Base-by-base conservation (phyloP, 768 basidiomycete genomes). In the Porphyrellus cyaneotinctus region DNA sequence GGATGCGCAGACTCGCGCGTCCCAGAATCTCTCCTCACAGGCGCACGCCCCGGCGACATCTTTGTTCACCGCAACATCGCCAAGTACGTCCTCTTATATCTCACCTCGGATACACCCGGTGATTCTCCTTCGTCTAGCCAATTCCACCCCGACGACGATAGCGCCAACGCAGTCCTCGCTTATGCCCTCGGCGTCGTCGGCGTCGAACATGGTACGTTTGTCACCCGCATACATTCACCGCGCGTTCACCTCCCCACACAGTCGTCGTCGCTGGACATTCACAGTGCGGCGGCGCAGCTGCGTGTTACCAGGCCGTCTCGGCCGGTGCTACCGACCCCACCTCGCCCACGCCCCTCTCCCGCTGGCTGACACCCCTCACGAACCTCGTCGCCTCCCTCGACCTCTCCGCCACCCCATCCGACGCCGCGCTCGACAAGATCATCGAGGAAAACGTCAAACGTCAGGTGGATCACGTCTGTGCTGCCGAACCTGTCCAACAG, bases 21-120 rank as follows among this genome's bases (percentile, higher is more conserved):
- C 1, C 91, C 92, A 26, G 92, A 93, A 67, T 81, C 82, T 20
- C 82, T 90, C 58, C 68, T 91, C 58, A 85, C 87, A 4, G 83
- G 76, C 20, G 76, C 84, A 31, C 79, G 78, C 54, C 93, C 93
- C 0, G 93, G 93, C 47, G 89, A 91, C 41, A 82, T 95, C 51
- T 95, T 95, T 60, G 87, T 88, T 31, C 85, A 92, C 71, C 76
- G 93, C 43, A 95, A 95, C 69, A 84, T 95, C 54, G 93, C 92
- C 24, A 95, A 95, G 86, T 90, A 58, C 52, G 83, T 43, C 18
- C 15, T 6, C 20, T 2, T 23, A 4, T 8, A 22, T 7, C 20
- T n/a, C n/a, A n/a, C n/a, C n/a, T n/a, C n/a, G n/a, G n/a, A n/a
- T n/a, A n/a, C n/a, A n/a, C n/a, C n/a, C n/a, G n/a, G n/a, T n/a